Evolutionary conservation across 352 stramenopile genomes (phyloP), one percentile per base, ranked within the genome.

Genomic region (Pilasporangium apinafurcum): DNA sequence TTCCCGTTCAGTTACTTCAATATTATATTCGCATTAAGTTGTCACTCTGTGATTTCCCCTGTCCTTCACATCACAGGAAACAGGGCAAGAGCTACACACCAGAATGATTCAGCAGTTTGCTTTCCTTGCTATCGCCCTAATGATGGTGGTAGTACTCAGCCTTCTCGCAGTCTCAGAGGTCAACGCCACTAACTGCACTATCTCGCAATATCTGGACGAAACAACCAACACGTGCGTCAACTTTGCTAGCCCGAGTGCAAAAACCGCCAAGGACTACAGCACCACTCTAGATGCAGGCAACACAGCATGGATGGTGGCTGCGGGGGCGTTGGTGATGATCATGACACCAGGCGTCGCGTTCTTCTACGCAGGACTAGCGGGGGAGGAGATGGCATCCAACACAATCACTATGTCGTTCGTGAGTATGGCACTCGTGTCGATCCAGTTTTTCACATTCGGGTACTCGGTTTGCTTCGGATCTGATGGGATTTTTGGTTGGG

Each of bases 321-420:
- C 69, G 25, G 72, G 53, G 21, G 66, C 62, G 14, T 46, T 87
- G 7, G 75, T 87, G 27, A 75, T 86, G 65, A 69, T 87, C 51
- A 86, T 87, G 75, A 80, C 68, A 17, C 72, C 74, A 0, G 74
- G 74, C 4, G 65, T 87, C 13, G 63, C 66, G 20, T 82, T 87
- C 59, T 92, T 90, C 59, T 92, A 92, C 63, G 80, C 74, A 6
- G 80, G 80, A 17, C 56, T 92, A 10, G 74, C 75, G 0, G 70
- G 77, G 24, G 64, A 82, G 39, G 61, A 83, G 31, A 86, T 82
- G 58, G 68, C 81, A 25, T 83, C 81, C 37, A 86, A 85, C 61
- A 88, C 75, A 20, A 83, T 90, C 29, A 82, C 88, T 56, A 84
- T 86, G 70, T 86, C 68, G 8, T 89, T 87, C 41, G 53, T 77